These are phyloP conservation scores for Penicillium silybi DNA, from an alignment of 495 filamentous ascomycete genomes.

Conservation along the genomic window DNA sequence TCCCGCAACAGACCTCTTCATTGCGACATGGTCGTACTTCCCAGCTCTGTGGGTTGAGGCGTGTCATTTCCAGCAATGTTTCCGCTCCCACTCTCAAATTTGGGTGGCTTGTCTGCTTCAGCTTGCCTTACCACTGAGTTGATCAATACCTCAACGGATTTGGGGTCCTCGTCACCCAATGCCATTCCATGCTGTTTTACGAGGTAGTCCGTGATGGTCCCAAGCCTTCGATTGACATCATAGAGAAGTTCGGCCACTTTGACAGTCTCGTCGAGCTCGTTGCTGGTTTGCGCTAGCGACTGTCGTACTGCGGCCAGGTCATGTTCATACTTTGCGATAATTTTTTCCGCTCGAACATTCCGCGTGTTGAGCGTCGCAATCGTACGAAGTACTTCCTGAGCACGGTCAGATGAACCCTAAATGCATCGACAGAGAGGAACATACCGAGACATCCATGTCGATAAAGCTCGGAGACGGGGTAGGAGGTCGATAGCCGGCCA, in stretches of 20 bases:
- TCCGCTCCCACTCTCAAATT: too few species aligned
- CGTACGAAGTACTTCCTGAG: slow-evolving; percentile 10
- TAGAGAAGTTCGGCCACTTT: slow-evolving; percentile 11
- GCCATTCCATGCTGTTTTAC: slow-evolving; percentile 6
- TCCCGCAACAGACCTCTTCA: too few species aligned
- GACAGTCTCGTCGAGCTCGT: slow-evolving; percentile 6
- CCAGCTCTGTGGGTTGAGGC: too few species aligned
- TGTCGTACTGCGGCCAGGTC: slow-evolving; percentile 2
- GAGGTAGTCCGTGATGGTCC: slow-evolving; percentile 8
- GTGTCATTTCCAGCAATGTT: too few species aligned
- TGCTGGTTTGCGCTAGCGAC: slow-evolving; percentile 1
- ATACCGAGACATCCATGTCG: slow-evolving; percentile 27
- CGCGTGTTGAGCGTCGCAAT: slow-evolving; percentile 8
- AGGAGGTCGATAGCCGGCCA: too few species aligned
- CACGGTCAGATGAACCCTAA: not conserved
- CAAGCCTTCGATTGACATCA: slow-evolving; percentile 10
- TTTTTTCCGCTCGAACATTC: slow-evolving; percentile 3
- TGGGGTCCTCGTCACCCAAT: not conserved
- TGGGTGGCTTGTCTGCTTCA: too few species aligned
- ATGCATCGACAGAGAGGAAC: not conserved
- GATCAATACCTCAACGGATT: slow-evolving; percentile 10
- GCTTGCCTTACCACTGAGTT: not conserved
- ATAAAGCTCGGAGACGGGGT: too few species aligned
- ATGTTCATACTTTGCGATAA: slow-evolving; percentile 5
- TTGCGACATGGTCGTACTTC: too few species aligned